phyloP scores from a whole-genome alignment of 495 filamentous ascomycete genomes.

The Elaphomyces granulatus region DNA sequence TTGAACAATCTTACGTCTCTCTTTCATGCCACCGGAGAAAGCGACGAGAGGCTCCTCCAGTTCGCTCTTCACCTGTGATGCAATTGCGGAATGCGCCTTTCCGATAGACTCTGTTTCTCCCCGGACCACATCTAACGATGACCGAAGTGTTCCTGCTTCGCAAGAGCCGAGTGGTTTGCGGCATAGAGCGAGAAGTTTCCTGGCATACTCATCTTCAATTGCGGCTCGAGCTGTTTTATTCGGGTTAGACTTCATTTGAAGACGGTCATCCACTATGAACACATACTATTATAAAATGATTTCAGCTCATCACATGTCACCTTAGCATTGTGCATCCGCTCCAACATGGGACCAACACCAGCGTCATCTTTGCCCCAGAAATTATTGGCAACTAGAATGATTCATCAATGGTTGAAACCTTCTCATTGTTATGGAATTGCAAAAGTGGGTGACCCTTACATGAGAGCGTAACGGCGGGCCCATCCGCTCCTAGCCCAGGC shows the following conservation, averaged over 20 bases:
- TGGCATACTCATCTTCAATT: constrained; percentile 96
- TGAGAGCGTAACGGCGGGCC: constrained; percentile 48
- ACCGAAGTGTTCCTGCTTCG: constrained; percentile 69
- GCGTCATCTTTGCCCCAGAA: constrained; percentile 99
- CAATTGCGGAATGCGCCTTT: constrained; percentile 82
- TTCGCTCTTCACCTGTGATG: constrained; percentile 88
- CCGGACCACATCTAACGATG: constrained; percentile 73
- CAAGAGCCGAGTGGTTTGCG: constrained; percentile 83
- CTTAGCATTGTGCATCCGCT: constrained; percentile 94
- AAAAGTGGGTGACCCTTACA: constrained; percentile 30
- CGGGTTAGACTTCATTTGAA: too few relatives aligned
- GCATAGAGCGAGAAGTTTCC: constrained; percentile 72
- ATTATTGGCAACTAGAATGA: constrained; percentile 78
- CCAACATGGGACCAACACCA: constrained; percentile 79
- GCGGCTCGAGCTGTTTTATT: constrained; percentile 58
- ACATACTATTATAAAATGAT: constrained; percentile 69
- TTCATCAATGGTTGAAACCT: constrained; percentile 8
- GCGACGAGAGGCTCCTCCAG: constrained; percentile 89
- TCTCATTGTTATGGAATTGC: neutral
- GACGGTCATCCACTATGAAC: too few relatives aligned
- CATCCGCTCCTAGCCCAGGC: constrained; percentile 47
- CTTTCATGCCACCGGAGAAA: constrained; percentile 87
- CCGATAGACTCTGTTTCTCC: constrained; percentile 89
- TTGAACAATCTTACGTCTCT: constrained; percentile 91
- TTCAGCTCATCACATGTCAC: constrained; percentile 89